phyloP scores from a whole-genome alignment of 192 early-diverging fungal species.

The Entomortierella beljakovae region DNA sequence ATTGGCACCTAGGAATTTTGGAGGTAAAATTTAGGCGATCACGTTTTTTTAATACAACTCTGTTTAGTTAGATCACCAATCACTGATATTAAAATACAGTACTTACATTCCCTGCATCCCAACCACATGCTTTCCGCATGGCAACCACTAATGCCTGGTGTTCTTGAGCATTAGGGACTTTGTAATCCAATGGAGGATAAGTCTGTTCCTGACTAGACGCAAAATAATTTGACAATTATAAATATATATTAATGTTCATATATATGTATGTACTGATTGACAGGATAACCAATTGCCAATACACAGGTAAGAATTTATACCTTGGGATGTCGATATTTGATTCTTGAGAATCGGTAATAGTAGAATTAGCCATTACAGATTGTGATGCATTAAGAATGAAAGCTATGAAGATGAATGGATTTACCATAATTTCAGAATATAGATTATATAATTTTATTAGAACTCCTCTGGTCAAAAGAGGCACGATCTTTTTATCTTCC shows the following conservation, averaged over 20 bases:
- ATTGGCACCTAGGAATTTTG: constrained; percentile 15
- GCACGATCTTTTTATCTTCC: no score
- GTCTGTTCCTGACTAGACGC: neutral
- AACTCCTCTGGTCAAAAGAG: no score
- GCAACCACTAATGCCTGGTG: constrained; percentile 19
- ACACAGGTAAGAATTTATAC: no score
- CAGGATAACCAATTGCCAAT: no score
- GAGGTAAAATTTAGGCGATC: neutral
- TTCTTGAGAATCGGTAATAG: no score
- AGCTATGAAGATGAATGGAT: no score
- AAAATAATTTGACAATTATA: neutral
- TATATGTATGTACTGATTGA: neutral
- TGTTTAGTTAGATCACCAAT: neutral
- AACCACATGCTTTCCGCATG: constrained; percentile 53
- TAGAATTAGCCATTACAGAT: no score
- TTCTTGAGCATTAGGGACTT: constrained; percentile 41
- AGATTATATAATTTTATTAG: no score
- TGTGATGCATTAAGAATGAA: no score
- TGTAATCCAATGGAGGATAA: constrained; percentile 28
- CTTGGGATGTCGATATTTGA: no score
- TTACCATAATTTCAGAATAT: no score
- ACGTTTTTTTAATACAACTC: neutral
- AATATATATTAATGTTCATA: neutral
- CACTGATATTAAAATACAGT: neutral
- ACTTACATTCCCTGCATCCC: constrained; percentile 32